Evolutionary conservation across 805 yeast genomes (phyloP), one percentile per base, ranked within the genome.

Genomic region (Candida caryicola): DNA sequence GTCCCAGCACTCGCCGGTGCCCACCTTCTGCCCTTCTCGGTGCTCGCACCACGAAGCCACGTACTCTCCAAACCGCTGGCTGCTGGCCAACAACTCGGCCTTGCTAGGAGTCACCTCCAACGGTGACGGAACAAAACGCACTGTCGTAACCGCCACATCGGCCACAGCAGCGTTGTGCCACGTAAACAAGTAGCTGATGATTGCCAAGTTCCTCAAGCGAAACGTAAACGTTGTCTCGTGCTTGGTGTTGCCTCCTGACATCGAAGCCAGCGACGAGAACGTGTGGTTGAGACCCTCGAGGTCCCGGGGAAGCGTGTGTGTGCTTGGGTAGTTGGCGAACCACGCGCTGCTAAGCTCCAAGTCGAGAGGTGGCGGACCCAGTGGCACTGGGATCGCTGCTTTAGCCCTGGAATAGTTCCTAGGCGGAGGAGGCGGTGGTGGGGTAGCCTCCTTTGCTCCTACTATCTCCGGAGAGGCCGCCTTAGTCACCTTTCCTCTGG

Each of bases 1-100:
- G 23, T 78, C 78, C 82, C 82, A 77, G 46, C 83, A 77, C 47
- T 77, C 82, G 5, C 83, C 83, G 28, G 68, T 54, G 2, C 79
- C 81, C 8, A 77, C 79, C 34, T 57, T 54, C 33, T 65, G 60
- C 5, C 80, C 80, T 23, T 59, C 46, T 15, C 66, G 64, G 17
- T 64, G 70, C 44, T 74, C 77, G 52, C 73, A 64, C 83, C 82
- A 77, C 19, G 68, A 59, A 3, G 79, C 80, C 8, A 77, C 65
- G 46, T 75, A 69, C 14, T 71, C 74, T n/a, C 81, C 79, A 49
- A 59, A 77, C 34, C 55, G 57, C 16, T 57, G 41, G 32, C 65
- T 59, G 28, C 66, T 67, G 4, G 47, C 52, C 1, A 60, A 34
- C 7, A 77, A 52, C 18, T 59, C 59, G 8, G 47, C 52, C 16